These are phyloP conservation scores for Zymoseptoria brevis DNA, from an alignment of 2,329 filamentous ascomycete genomes.

Conservation along the genomic window DNA sequence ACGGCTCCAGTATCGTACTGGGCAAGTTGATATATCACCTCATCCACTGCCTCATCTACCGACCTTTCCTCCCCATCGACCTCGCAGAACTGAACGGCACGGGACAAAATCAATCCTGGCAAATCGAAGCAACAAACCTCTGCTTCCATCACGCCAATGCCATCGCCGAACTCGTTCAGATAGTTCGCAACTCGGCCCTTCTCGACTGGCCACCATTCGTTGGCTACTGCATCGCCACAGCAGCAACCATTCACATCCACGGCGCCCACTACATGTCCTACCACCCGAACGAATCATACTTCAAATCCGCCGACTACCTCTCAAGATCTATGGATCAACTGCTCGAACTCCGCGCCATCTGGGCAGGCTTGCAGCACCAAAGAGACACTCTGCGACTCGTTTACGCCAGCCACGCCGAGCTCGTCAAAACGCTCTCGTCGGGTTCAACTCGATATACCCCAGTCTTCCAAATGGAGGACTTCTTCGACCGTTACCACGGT, in stretches of 20 bases:
- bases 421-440: constrained; percentile 63
- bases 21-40: constrained; percentile 84
- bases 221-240: constrained; percentile 78
- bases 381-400: constrained; percentile 69
- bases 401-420: constrained; percentile 68
- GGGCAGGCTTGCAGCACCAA: constrained; percentile 74
- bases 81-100: constrained; percentile 70
- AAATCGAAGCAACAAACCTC: constrained; percentile 81
- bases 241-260: constrained; percentile 81
- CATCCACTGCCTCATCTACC: constrained; percentile 78
- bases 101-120: constrained; percentile 84
- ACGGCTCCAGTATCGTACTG: constrained; percentile 69
- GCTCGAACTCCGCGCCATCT: constrained; percentile 63
- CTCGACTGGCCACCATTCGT: constrained; percentile 83
- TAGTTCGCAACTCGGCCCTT: constrained; percentile 59
- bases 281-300: constrained; percentile 57
- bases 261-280: constrained; percentile 65
- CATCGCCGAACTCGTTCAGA: constrained; percentile 72
- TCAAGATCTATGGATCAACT: constrained; percentile 73
- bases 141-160: constrained; percentile 83
- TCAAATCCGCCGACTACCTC: constrained; percentile 59
- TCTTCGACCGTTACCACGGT: constrained; percentile 74
- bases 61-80: constrained; percentile 79
- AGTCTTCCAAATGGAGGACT: constrained; percentile 78
- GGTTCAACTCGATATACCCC: constrained; percentile 67